phyloP scores from a whole-genome alignment of 306 rosid genomes.

The Dalbergia oliveri region DNA sequence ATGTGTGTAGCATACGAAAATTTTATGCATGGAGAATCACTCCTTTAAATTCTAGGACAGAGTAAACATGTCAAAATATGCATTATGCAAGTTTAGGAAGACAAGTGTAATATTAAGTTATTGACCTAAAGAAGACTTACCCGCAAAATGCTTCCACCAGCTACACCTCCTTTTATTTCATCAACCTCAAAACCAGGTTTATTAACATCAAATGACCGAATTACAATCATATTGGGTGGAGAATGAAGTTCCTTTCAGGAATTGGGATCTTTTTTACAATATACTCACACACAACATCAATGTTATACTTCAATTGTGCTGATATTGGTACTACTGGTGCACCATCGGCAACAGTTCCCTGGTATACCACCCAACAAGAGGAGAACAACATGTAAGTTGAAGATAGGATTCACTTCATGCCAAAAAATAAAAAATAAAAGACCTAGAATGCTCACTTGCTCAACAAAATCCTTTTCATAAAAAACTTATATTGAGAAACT shows the following conservation, averaged over 20 bases:
- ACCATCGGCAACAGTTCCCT: conserved; percentile 97
- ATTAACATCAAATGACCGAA: conserved; percentile 95
- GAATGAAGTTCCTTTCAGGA: conserved; percentile 94
- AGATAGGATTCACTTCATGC: conserved; percentile 13
- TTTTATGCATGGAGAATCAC: neutral
- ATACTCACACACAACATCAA: conserved; percentile 95
- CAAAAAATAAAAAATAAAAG: neutral
- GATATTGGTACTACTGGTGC: conserved; percentile 97
- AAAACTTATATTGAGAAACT: neutral
- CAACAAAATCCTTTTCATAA: neutral
- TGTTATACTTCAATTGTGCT: conserved; percentile 95
- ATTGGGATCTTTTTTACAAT: conserved; percentile 94
- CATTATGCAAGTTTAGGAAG: conserved; percentile 2
- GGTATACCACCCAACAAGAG: conserved; percentile 33
- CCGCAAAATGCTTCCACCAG: conserved; percentile 98
- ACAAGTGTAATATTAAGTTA: neutral
- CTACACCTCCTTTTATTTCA: conserved; percentile 96
- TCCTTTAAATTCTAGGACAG: conserved; percentile 1
- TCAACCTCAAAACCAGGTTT: conserved; percentile 98
- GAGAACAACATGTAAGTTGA: neutral
- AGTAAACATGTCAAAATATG: neutral
- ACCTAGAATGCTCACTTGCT: neutral
- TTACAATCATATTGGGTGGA: conserved; percentile 96
- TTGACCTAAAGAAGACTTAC: conserved; percentile 57
- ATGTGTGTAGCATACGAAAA: neutral